A percentile compares a stretch with the other conserved stretches of the same genome.
phyloP scores from a whole-genome alignment of 1,284 basidiomycete species.

The Irpex sp. region DNA sequence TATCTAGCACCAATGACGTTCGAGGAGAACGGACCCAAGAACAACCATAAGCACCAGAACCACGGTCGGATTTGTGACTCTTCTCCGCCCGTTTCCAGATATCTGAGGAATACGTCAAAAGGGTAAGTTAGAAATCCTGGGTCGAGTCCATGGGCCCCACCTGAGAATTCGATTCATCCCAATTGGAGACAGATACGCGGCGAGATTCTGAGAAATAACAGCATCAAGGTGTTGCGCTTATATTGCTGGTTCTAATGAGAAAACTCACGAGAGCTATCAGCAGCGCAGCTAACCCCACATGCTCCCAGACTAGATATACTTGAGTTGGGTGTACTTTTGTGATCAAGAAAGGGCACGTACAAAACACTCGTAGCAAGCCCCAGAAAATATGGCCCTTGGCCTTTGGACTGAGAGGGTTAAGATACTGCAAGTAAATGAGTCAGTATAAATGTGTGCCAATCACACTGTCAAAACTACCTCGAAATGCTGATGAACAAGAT shows the following conservation, averaged over 20 bases:
- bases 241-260: conserved; percentile 13
- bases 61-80: conserved; percentile 35
- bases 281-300: background rate
- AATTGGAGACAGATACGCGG: background rate
- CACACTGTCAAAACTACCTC: conserved; percentile 17
- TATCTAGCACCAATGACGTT: conserved; percentile 35
- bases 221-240: background rate
- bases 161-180: conserved; percentile 32
- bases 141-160: conserved; percentile 6
- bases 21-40: conserved; percentile 39
- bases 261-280: conserved; percentile 7
- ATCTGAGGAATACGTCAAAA: conserved; percentile 20
- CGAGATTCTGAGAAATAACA: background rate
- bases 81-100: conserved; percentile 36
- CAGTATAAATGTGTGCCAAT: background rate
- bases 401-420: conserved; percentile 24
- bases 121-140: background rate
- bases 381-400: conserved; percentile 7
- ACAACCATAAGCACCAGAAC: conserved; percentile 64
- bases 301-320: background rate
- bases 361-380: conserved; percentile 9
- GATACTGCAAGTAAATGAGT: conserved; percentile 14
- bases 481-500: conserved; percentile 31
- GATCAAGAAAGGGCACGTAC: conserved; percentile 10
- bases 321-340: conserved; percentile 4